Conservation (phyloP, 1,139 yeast species). For the Suhomyces maxii region DNA sequence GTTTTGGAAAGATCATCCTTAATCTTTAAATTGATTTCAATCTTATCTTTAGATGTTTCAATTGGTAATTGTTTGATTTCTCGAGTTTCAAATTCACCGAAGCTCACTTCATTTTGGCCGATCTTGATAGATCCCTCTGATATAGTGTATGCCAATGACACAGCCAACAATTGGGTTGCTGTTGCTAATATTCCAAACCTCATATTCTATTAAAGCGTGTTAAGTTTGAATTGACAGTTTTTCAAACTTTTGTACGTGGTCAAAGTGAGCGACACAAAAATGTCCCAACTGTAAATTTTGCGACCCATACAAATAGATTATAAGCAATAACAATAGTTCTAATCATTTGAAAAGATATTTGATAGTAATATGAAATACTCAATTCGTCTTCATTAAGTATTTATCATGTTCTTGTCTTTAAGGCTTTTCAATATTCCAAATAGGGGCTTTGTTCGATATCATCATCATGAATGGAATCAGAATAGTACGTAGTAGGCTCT, state of each 20-base stretch:
- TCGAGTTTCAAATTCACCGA: conserved; percentile 40
- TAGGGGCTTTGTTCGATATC: not conserved
- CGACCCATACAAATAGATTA: not conserved
- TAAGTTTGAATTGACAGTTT: conserved; percentile 2
- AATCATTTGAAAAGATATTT: too few relatives aligned
- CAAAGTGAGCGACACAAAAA: conserved; percentile 7
- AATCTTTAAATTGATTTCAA: conserved; percentile 32
- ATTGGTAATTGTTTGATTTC: conserved; percentile 34
- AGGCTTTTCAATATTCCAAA: not conserved
- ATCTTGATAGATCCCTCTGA: conserved; percentile 31
- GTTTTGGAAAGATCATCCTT: conserved; percentile 16
- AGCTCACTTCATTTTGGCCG: conserved; percentile 24
- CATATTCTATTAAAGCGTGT: conserved; percentile 9
- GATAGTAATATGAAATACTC: too few relatives aligned
- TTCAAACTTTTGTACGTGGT: conserved; percentile 10
- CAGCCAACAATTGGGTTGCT: conserved; percentile 15
- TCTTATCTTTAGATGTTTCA: conserved; percentile 34
- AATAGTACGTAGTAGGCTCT: not conserved
- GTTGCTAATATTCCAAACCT: conserved; percentile 14
- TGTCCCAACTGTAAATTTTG: not conserved
- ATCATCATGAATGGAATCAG: not conserved
- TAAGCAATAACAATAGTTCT: not conserved
- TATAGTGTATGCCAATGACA: conserved; percentile 26
- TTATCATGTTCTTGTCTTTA: too few relatives aligned
- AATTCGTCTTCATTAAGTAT: too few relatives aligned